These are phyloP conservation scores for Pleurotus tuoliensis DNA, from an alignment of 768 basidiomycete species.

Conservation along the genomic window DNA sequence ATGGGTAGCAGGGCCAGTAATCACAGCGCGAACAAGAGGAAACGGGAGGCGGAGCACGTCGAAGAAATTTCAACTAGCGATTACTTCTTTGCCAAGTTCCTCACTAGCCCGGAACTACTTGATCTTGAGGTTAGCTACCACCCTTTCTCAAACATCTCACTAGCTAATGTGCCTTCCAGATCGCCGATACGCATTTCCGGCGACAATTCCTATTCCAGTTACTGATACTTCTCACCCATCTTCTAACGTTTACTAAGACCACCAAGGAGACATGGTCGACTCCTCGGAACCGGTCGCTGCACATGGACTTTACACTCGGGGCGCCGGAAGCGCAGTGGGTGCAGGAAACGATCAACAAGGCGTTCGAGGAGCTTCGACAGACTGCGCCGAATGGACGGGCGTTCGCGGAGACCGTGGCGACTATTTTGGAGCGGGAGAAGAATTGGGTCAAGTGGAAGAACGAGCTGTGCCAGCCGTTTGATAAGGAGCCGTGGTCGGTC, in stretches of 20 bases:
- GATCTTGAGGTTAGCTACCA: slow-evolving; percentile 70
- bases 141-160: slow-evolving; percentile 4
- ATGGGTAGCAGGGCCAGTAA: slow-evolving; percentile 64
- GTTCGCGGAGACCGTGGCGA: slow-evolving; percentile 69
- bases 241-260: slow-evolving; percentile 68
- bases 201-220: slow-evolving; percentile 88
- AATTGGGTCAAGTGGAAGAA: slow-evolving; percentile 94
- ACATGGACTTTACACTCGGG: slow-evolving; percentile 80
- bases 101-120: slow-evolving; percentile 82
- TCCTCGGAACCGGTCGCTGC: slow-evolving; percentile 70
- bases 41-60: slow-evolving; percentile 52
- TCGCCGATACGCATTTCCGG: slow-evolving; percentile 90
- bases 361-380: slow-evolving; percentile 57
- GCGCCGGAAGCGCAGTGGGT: slow-evolving; percentile 71
- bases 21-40: slow-evolving; percentile 50
- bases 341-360: slow-evolving; percentile 60
- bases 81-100: slow-evolving; percentile 92
- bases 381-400: slow-evolving; percentile 75
- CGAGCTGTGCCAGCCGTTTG: slow-evolving; percentile 74
- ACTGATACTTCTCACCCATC: slow-evolving; percentile 71
- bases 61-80: slow-evolving; percentile 56
- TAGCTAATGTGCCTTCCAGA: slow-evolving; percentile 36
- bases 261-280: slow-evolving; percentile 59
- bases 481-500: slow-evolving; percentile 60
- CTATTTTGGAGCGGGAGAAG: slow-evolving; percentile 76